A percentile compares a stretch with the other conserved stretches of the same genome.
Evolutionary conservation across 176 grass and related monocot genomes (phyloP).

Genomic region (Phragmites australis): DNA sequence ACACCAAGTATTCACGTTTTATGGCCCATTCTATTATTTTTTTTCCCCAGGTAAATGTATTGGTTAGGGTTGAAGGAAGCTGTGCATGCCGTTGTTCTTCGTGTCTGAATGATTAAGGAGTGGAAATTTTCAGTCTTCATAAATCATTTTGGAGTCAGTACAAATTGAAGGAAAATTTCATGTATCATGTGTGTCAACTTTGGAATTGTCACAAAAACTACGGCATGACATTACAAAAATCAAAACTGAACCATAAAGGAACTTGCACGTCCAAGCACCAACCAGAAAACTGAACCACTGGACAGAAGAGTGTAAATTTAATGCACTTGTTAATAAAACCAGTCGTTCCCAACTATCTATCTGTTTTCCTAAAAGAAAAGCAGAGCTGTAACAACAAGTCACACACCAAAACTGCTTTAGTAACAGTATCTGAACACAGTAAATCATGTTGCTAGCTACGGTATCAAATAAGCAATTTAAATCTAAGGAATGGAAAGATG

Average conservation of each 20-base stretch:
- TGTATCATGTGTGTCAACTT: no score
- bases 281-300: neutral
- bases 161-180: neutral
- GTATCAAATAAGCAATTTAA: neutral
- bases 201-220: neutral
- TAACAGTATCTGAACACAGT: no score
- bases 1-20: neutral
- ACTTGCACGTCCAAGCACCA: neutral
- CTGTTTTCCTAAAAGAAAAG: neutral
- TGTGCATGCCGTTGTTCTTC: no score
- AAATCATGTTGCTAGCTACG: no score
- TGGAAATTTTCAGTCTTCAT: neutral
- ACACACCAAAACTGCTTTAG: conserved; percentile 6
- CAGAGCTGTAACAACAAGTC: neutral
- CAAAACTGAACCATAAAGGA: neutral
- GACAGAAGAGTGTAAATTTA: neutral
- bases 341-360: neutral
- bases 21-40: neutral
- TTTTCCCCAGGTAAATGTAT: conserved; percentile 1
- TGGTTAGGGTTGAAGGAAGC: neutral
- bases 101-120: neutral
- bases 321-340: conserved; percentile 1
- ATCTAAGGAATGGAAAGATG: neutral
- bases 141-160: neutral
- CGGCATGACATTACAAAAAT: neutral